Evolutionary conservation across 2,329 filamentous ascomycete genomes (phyloP), one percentile per base, ranked within the genome.

Genomic region (Cercospora canescens): DNA sequence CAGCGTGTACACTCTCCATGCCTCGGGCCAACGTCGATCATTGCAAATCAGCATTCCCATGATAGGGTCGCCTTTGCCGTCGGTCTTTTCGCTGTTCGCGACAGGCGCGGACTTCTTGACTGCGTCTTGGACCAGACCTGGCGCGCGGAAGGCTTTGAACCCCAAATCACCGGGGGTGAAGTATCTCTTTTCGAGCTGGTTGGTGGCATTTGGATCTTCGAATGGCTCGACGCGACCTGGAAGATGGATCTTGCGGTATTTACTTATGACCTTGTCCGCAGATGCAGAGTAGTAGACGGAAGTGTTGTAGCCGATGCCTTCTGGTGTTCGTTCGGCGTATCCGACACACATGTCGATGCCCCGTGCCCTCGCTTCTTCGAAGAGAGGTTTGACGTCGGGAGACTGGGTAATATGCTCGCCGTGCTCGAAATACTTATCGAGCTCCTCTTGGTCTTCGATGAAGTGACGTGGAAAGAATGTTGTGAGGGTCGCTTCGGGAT

Each of bases 151-250:
- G 1, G 84, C 84, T 62, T 81, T 74, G 75, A 86, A 87, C 0
- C 84, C 85, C 3, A 86, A 75, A 62, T 87, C 75, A 1, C 85
- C 85, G 0, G 84, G 82, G 28, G 77, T 76, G 72, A 87, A 87
- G 71, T 86, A 87, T 35, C 82, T 75, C 74, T 87, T 87, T 73
- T 87, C 85, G 4, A 87, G 79, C 74, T 87, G 85, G 70, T 86
- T 84, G 4, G 81, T 80, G 1, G 81, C 82, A 4, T 80, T 76
- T 4, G 83, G 81, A 45, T 83, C 79, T 3, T 79, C 76, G 34
- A 84, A 81, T 11, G 84, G 84, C 71, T 86, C 83, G n/a, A 79
- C 76, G 2, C 82, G 82, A 0, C 85, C 85, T 0, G 85, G 85
- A 3, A 87, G 76, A 69, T 87, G 85, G 1, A 86, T 78, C 72